Evolutionary conservation across 192 early-diverging fungal genomes (phyloP).

Genomic region (Spizellomyces punctatus): DNA sequence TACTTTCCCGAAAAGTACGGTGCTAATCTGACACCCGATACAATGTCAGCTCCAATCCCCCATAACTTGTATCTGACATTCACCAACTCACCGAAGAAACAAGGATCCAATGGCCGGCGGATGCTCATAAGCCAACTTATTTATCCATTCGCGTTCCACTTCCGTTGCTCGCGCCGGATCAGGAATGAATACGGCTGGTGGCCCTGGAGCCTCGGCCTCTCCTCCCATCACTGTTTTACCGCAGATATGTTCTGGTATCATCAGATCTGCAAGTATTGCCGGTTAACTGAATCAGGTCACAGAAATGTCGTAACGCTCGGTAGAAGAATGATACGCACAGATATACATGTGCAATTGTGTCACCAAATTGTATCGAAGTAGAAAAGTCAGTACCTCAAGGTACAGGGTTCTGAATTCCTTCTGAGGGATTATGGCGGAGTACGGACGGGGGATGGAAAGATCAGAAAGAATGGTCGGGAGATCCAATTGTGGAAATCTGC

Average conservation of each 20-base stretch:
- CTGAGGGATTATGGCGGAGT: slow-evolving; percentile 50
- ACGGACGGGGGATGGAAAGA: slow-evolving; percentile 62
- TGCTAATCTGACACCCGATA: slow-evolving; percentile 49
- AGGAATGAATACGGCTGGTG: slow-evolving; percentile 39
- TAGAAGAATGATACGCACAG: slow-evolving; percentile 18
- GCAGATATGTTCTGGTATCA: slow-evolving; percentile 26
- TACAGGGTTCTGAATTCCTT: slow-evolving; percentile 71
- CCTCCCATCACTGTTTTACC: neutral
- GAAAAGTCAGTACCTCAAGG: slow-evolving; percentile 79
- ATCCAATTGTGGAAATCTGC: slow-evolving; percentile 58
- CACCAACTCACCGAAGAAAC: slow-evolving; percentile 53
- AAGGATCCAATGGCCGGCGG: slow-evolving; percentile 55
- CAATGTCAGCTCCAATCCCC: neutral
- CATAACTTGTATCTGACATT: too few relatives aligned
- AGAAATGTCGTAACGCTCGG: neutral
- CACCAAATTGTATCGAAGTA: slow-evolving; percentile 76
- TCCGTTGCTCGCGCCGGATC: slow-evolving; percentile 53
- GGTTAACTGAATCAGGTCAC: too few relatives aligned
- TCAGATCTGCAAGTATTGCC: slow-evolving; percentile 21
- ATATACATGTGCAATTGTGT: slow-evolving; percentile 76
- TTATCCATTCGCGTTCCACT: slow-evolving; percentile 52
- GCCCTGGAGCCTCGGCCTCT: slow-evolving; percentile 15
- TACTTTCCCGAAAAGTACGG: slow-evolving; percentile 78
- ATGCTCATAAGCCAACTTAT: slow-evolving; percentile 52
- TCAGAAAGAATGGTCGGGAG: slow-evolving; percentile 58